phyloP scores from a whole-genome alignment of 352 stramenopile genomes.

The Globisporangium viniferum region DNA sequence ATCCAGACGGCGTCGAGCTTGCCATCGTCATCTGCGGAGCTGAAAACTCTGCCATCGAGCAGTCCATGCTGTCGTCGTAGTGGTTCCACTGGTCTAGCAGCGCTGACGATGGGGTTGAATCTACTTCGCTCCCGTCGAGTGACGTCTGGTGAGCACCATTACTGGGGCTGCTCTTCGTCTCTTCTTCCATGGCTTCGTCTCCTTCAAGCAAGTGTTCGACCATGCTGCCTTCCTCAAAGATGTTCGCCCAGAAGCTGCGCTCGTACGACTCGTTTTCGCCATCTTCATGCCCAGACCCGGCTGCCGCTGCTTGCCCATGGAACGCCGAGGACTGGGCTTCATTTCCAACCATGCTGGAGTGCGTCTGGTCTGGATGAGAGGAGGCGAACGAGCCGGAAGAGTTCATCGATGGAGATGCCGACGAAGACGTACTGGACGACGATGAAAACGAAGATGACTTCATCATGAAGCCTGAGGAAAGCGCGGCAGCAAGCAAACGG shows the following conservation, averaged over 20 bases:
- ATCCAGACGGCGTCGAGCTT: constrained; percentile 6
- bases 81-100: constrained; percentile 33
- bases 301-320: background rate
- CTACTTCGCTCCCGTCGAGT: constrained; percentile 1
- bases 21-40: constrained; percentile 16
- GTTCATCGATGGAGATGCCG: constrained; percentile 14
- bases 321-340: constrained; percentile 1
- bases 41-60: constrained; percentile 23
- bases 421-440: constrained; percentile 13
- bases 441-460: constrained; percentile 19
- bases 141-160: constrained; percentile 5
- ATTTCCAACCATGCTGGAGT: background rate
- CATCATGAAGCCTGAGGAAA: background rate
- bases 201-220: constrained; percentile 25
- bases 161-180: constrained; percentile 10
- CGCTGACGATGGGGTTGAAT: constrained; percentile 17
- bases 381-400: constrained; percentile 12
- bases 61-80: constrained; percentile 35
- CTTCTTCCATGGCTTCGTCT: constrained; percentile 29
- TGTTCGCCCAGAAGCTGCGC: constrained; percentile 28
- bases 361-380: background rate
- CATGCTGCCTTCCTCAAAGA: constrained; percentile 32
- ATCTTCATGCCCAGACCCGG: background rate
- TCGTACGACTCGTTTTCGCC: constrained; percentile 23
- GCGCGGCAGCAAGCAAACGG: background rate